Conservation (phyloP, 2,329 filamentous ascomycete species). For the Sarocladium brachiariae region DNA sequence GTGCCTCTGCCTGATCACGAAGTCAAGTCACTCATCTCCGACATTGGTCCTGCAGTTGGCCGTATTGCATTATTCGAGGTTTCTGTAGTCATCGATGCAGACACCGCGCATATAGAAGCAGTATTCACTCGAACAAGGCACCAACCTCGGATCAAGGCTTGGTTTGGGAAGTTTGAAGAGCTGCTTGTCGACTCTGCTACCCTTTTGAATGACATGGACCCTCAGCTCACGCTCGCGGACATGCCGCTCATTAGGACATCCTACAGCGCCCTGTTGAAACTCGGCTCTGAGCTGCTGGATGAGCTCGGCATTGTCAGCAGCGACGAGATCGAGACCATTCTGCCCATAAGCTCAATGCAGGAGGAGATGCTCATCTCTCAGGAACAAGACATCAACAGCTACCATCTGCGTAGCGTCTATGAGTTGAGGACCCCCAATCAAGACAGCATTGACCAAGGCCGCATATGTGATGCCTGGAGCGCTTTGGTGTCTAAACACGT, state of each 20-base stretch:
- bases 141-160: conserved; percentile 35
- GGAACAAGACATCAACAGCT: conserved; percentile 31
- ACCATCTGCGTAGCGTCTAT: conserved; percentile 40
- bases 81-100: conserved; percentile 38
- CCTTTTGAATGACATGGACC: conserved; percentile 32
- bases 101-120: conserved; percentile 36
- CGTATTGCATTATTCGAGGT: conserved; percentile 46
- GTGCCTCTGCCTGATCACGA: conserved; percentile 33
- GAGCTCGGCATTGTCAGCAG: conserved; percentile 33
- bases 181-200: conserved; percentile 37
- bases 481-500: conserved; percentile 38
- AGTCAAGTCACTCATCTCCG: conserved; percentile 30
- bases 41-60: conserved; percentile 38
- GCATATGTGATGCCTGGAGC: conserved; percentile 44
- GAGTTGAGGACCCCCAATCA: conserved; percentile 35
- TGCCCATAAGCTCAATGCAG: conserved; percentile 40
- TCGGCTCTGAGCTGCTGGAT: conserved; percentile 35
- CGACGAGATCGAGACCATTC: conserved; percentile 41
- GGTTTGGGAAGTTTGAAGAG: conserved; percentile 41
- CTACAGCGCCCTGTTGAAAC: conserved; percentile 36
- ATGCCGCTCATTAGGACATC: conserved; percentile 40
- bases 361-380: conserved; percentile 44
- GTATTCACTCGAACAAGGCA: conserved; percentile 36
- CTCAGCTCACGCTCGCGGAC: conserved; percentile 43
- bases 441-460: conserved; percentile 32